Evolutionary conservation across 2,329 filamentous ascomycete species (phyloP).

Genomic region (Nakataea oryzae): DNA sequence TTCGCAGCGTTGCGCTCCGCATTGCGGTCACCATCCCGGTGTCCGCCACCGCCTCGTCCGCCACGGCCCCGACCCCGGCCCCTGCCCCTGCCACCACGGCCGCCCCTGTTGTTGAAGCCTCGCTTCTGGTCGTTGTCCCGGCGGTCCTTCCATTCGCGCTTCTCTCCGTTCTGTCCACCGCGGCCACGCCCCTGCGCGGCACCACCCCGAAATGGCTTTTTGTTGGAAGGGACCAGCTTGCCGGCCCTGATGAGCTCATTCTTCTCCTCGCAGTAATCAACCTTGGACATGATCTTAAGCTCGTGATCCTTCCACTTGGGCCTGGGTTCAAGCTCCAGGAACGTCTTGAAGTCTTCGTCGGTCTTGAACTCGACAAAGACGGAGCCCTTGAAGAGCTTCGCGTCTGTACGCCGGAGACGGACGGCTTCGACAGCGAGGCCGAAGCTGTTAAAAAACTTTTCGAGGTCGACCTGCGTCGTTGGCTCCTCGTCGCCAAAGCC

Average conservation of each 20-base stretch:
- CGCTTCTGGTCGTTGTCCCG: constrained; percentile 51
- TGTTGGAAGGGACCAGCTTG: constrained; percentile 49
- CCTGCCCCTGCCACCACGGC: constrained; percentile 26
- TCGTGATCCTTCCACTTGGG: constrained; percentile 77
- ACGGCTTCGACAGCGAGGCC: constrained; percentile 66
- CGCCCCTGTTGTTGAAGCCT: constrained; percentile 40
- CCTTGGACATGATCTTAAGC: constrained; percentile 78
- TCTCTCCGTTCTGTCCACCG: constrained; percentile 18
- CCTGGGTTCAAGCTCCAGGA: constrained; percentile 68
- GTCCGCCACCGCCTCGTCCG: constrained; percentile 17
- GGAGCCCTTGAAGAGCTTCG: constrained; percentile 83
- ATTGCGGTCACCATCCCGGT: constrained; percentile 20
- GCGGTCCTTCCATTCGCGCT: constrained; percentile 53
- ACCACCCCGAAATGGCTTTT: constrained; percentile 26
- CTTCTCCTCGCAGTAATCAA: constrained; percentile 75
- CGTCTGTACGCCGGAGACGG: constrained; percentile 68
- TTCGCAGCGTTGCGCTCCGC: constrained; percentile 16
- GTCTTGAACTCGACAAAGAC: constrained; percentile 88
- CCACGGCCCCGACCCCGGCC: constrained; percentile 26
- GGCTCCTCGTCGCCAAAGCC: constrained; percentile 81
- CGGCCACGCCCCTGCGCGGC: constrained; percentile 27
- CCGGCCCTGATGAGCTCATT: constrained; percentile 60
- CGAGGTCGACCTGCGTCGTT: constrained; percentile 84
- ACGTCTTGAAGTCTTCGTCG: constrained; percentile 69
- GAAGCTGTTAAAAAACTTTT: constrained; percentile 78